Evolutionary conservation across 179 eudicot genomes (phyloP).

Genomic region (Camellia oleifera): DNA sequence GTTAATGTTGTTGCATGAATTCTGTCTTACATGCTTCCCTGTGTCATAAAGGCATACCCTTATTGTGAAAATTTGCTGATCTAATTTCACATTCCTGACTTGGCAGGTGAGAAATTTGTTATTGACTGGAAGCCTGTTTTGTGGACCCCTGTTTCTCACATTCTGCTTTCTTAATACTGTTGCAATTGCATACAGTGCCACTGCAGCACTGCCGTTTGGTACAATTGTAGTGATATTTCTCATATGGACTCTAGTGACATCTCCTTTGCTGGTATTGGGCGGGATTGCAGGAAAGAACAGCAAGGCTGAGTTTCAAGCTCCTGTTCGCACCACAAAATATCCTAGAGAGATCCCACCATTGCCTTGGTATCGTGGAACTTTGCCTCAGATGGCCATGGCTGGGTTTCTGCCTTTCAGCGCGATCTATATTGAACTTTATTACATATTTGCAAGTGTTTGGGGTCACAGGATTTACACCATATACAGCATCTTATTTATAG

Average conservation of each 20-base stretch:
- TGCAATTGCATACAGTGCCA: constrained; percentile 23
- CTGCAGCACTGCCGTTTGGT: constrained; percentile 25
- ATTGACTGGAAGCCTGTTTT: constrained; percentile 22
- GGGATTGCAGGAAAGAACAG: constrained; percentile 26
- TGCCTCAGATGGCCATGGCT: constrained; percentile 25
- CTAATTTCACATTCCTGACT: not conserved
- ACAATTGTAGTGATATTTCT: constrained; percentile 21
- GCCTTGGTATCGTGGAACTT: constrained; percentile 24
- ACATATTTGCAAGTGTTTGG: constrained; percentile 23
- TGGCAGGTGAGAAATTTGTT: constrained; percentile 25
- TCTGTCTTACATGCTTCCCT: too few species aligned
- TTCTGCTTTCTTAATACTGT: constrained; percentile 25
- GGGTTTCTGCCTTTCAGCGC: constrained; percentile 25
- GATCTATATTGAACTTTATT: constrained; percentile 18
- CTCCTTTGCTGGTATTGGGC: constrained; percentile 23
- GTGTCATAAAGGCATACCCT: not conserved
- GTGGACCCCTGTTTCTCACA: constrained; percentile 25
- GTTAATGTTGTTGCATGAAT: too few species aligned
- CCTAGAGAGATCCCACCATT: constrained; percentile 24
- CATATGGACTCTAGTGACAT: constrained; percentile 20
- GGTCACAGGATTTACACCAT: constrained; percentile 24
- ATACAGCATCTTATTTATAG: constrained; percentile 21
- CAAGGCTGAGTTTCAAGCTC: constrained; percentile 25
- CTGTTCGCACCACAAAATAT: constrained; percentile 23
- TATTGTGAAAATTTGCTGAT: not conserved